A percentile compares a stretch with the other conserved stretches of the same genome.
These are phyloP conservation scores for Juncus inflexus DNA, from an alignment of 176 grass and related monocot genomes.

Conservation along the genomic window DNA sequence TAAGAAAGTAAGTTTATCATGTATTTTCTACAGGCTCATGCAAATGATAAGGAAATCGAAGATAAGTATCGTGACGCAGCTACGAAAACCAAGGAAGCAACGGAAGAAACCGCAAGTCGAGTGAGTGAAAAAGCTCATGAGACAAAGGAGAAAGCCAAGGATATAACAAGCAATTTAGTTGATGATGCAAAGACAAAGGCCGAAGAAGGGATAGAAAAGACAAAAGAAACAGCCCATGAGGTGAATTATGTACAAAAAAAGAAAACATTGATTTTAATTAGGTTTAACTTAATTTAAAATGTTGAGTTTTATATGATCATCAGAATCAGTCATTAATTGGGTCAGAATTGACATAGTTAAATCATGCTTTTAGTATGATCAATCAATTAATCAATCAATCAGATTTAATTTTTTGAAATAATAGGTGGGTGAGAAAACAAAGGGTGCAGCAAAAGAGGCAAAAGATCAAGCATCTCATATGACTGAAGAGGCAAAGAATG, in stretches of 20 bases:
- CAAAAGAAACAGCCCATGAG: slow-evolving; percentile 13
- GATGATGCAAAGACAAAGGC: slow-evolving; percentile 31
- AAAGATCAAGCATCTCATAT: neutral
- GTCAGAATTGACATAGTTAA: no score
- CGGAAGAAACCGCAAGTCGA: slow-evolving; percentile 30
- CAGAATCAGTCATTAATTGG: no score
- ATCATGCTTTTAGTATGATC: no score
- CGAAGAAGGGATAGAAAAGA: slow-evolving; percentile 30
- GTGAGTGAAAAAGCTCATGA: slow-evolving; percentile 29
- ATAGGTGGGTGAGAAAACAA: slow-evolving; percentile 2
- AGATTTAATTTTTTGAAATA: no score
- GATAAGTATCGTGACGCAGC: slow-evolving; percentile 39
- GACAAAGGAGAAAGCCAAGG: slow-evolving; percentile 24
- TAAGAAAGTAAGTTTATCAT: no score
- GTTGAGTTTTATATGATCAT: no score
- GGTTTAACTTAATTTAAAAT: no score
- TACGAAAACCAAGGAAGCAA: slow-evolving; percentile 40
- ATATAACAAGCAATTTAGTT: slow-evolving; percentile 16
- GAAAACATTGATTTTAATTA: neutral
- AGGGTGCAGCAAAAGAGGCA: slow-evolving; percentile 3
- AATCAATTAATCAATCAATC: no score
- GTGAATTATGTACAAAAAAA: neutral
- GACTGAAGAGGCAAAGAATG: neutral
- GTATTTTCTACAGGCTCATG: slow-evolving; percentile 29
- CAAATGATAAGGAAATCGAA: slow-evolving; percentile 34